A percentile compares a stretch with the other conserved stretches of the same genome.
Evolutionary conservation across 768 basidiomycete genomes (phyloP).

Genomic region (Exsudoporus frostii): DNA sequence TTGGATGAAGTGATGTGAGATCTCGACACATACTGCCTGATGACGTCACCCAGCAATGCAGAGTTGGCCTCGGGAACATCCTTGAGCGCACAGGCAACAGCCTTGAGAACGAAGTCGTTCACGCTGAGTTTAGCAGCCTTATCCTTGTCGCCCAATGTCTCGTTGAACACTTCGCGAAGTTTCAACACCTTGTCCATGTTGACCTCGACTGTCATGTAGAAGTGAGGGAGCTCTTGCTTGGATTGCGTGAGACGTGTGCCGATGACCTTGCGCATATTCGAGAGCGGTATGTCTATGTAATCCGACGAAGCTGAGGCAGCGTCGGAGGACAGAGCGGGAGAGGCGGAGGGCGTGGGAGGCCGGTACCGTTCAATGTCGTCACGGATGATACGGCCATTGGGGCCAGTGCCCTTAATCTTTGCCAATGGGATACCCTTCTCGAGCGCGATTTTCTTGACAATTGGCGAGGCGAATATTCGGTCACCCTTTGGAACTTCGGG

Average conservation of each 20-base stretch:
- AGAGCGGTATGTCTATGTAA: slow-evolving; percentile 86
- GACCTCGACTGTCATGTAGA: slow-evolving; percentile 92
- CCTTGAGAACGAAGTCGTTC: slow-evolving; percentile 98
- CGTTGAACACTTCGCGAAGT: slow-evolving; percentile 95
- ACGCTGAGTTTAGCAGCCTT: slow-evolving; percentile 92
- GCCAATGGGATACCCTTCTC: slow-evolving; percentile 90
- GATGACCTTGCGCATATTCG: slow-evolving; percentile 94
- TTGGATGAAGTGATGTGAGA: neutral
- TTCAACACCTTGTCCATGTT: slow-evolving; percentile 96
- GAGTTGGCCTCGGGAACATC: slow-evolving; percentile 99
- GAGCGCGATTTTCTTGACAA: slow-evolving; percentile 95
- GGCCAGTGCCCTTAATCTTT: slow-evolving; percentile 90
- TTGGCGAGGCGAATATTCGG: slow-evolving; percentile 90
- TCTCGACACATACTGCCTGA: slow-evolving; percentile 72
- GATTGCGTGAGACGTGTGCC: slow-evolving; percentile 87
- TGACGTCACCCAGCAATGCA: slow-evolving; percentile 94
- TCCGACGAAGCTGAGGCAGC: slow-evolving; percentile 56
- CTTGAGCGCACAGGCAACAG: slow-evolving; percentile 80
- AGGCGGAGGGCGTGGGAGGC: slow-evolving; percentile 43
- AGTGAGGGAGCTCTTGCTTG: slow-evolving; percentile 94
- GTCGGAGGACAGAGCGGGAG: slow-evolving; percentile 43
- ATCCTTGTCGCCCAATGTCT: slow-evolving; percentile 78
- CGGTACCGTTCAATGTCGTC: slow-evolving; percentile 93
- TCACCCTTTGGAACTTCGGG: slow-evolving; percentile 62
- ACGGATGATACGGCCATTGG: slow-evolving; percentile 89